Percentiles rank a stretch among this genome's conserved stretches.
Evolutionary conservation across 1,284 basidiomycete genomes (phyloP).

Genomic region (Ustilago loliicola): DNA sequence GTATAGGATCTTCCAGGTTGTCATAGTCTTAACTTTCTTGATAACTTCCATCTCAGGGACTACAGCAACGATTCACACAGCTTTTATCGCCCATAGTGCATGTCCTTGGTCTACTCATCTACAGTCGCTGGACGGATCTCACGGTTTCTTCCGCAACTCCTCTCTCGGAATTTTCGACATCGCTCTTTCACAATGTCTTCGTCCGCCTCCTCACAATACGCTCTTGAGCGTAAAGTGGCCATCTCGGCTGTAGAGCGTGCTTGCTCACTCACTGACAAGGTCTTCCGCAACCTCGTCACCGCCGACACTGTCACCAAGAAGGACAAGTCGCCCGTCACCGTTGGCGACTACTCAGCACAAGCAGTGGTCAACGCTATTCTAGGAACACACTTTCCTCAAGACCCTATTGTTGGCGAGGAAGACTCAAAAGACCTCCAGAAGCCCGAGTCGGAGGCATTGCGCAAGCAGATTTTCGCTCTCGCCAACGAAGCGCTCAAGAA

Average conservation of each 20-base stretch:
- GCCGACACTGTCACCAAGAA: slow-evolving; percentile 89
- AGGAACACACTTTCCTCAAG: slow-evolving; percentile 79
- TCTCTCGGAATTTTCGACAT: not conserved
- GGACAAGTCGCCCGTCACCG: slow-evolving; percentile 96
- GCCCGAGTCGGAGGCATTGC: slow-evolving; percentile 73
- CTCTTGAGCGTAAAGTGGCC: slow-evolving; percentile 79
- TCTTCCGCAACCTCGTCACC: slow-evolving; percentile 87
- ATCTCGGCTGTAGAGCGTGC: slow-evolving; percentile 91
- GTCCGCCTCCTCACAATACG: slow-evolving; percentile 53
- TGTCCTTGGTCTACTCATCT: slow-evolving; percentile 8
- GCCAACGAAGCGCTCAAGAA: slow-evolving; percentile 82
- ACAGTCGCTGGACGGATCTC: slow-evolving; percentile 13
- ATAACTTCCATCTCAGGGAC: too few relatives aligned
- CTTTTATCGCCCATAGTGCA: slow-evolving; percentile 15
- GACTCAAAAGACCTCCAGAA: slow-evolving; percentile 79
- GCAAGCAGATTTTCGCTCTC: slow-evolving; percentile 82
- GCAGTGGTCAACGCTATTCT: slow-evolving; percentile 67
- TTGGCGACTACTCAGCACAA: slow-evolving; percentile 69
- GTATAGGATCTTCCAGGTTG: too few relatives aligned
- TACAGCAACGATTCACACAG: not conserved
- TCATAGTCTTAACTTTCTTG: too few relatives aligned
- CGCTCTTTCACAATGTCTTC: slow-evolving; percentile 34
- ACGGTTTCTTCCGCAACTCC: slow-evolving; percentile 5
- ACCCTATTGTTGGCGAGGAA: slow-evolving; percentile 95
- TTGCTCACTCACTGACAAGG: slow-evolving; percentile 79